phyloP scores from a whole-genome alignment of 441 rosid genomes.

The Adansonia gregorii region DNA sequence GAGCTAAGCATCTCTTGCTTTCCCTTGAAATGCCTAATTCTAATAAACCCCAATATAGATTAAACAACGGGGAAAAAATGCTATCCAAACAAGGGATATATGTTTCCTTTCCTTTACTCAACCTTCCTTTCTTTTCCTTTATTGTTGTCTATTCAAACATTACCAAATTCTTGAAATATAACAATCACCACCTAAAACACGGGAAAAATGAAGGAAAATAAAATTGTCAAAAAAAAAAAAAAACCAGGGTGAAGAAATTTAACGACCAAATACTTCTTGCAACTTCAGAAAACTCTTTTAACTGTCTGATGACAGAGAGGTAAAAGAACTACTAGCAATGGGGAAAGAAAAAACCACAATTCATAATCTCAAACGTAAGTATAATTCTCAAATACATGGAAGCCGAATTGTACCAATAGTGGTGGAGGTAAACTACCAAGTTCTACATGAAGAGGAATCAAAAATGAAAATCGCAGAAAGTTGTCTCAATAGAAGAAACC shows the following conservation, averaged over 20 bases:
- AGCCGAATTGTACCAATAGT: neutral
- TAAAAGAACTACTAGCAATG: neutral
- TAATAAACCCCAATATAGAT: too few relatives aligned
- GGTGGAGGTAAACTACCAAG: neutral
- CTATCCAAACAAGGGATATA: too few relatives aligned
- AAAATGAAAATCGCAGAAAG: neutral
- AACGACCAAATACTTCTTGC: neutral
- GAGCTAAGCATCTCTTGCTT: too few relatives aligned
- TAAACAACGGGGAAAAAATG: too few relatives aligned
- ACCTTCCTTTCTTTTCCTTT: too few relatives aligned
- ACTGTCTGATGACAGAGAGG: neutral
- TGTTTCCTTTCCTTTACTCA: too few relatives aligned
- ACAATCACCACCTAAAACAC: too few relatives aligned
- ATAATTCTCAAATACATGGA: neutral
- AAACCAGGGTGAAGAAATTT: neutral
- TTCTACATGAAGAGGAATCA: slow-evolving; percentile 15
- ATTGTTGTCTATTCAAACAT: too few relatives aligned
- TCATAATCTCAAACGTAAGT: neutral
- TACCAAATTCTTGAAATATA: too few relatives aligned
- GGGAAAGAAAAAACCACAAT: neutral
- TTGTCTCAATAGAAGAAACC: slow-evolving; percentile 56
- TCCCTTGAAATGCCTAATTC: too few relatives aligned
- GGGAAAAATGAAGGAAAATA: too few relatives aligned
- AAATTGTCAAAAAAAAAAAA: neutral
- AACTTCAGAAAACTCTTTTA: neutral